phyloP scores from a whole-genome alignment of 2,329 filamentous ascomycete species.

The Cladophialophora psammophila region DNA sequence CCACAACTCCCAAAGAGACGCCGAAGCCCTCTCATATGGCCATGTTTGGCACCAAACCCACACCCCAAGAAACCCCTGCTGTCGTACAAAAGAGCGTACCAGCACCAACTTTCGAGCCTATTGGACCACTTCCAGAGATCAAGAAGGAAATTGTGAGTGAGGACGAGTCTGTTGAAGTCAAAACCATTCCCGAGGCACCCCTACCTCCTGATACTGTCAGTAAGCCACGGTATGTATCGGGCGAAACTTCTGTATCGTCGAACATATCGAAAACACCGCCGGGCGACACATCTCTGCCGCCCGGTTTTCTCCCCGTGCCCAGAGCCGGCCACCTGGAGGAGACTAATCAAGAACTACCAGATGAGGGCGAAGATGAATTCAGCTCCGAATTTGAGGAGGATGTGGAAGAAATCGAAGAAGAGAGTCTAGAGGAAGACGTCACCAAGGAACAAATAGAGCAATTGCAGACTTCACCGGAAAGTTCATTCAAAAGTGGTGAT shows the following conservation, averaged over 20 bases:
- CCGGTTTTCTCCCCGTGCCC: constrained; percentile 42
- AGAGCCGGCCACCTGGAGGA: constrained; percentile 24
- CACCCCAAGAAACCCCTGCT: constrained; percentile 41
- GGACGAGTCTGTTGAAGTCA: constrained; percentile 44
- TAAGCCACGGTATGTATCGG: constrained; percentile 54
- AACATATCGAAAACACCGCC: constrained; percentile 27
- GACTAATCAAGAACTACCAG: constrained; percentile 21
- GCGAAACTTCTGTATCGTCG: constrained; percentile 56
- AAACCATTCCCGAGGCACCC: constrained; percentile 48
- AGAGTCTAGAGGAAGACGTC: constrained; percentile 43
- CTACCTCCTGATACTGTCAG: constrained; percentile 58
- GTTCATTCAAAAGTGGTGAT: constrained; percentile 52
- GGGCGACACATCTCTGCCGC: constrained; percentile 43
- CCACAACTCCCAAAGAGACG: constrained; percentile 41
- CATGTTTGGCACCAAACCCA: constrained; percentile 45
- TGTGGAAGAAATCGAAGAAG: constrained; percentile 55
- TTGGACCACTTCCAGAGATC: constrained; percentile 42
- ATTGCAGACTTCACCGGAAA: constrained; percentile 52
- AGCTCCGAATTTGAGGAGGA: constrained; percentile 56
- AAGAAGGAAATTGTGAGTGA: constrained; percentile 47
- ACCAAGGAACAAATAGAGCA: constrained; percentile 43
- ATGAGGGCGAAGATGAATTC: constrained; percentile 40
- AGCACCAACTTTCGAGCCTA: constrained; percentile 29
- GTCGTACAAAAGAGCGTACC: constrained; percentile 46
- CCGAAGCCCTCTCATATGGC: constrained; percentile 43